Evolutionary conservation across 2,329 filamentous ascomycete genomes (phyloP).

Genomic region (Stachybotrys echinatus): DNA sequence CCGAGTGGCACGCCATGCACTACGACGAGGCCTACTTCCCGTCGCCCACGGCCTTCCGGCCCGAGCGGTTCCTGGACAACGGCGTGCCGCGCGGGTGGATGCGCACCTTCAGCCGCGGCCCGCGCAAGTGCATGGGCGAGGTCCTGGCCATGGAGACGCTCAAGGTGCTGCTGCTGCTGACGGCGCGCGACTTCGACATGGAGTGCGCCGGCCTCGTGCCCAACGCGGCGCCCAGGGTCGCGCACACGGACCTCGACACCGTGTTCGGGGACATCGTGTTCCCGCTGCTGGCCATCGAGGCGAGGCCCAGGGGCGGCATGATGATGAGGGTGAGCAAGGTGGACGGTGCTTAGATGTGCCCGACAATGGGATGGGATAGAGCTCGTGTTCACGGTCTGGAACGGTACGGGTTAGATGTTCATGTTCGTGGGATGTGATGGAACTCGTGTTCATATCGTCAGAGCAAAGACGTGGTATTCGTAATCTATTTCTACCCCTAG

Average conservation of each 20-base stretch:
- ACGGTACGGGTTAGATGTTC: too few species aligned
- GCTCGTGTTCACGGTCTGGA: too few species aligned
- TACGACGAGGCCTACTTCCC: slow-evolving; percentile 28
- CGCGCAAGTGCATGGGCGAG: slow-evolving; percentile 29
- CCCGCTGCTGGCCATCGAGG: slow-evolving; percentile 14
- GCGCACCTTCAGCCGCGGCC: slow-evolving; percentile 30
- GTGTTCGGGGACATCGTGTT: slow-evolving; percentile 15
- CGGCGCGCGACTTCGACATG: slow-evolving; percentile 16
- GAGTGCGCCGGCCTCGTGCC: slow-evolving; percentile 12
- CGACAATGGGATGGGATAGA: too few species aligned
- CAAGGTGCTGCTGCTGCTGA: slow-evolving; percentile 18
- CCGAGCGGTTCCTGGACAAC: slow-evolving; percentile 33
- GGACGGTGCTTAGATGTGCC: not conserved
- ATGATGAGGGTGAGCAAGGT: slow-evolving; percentile 13
- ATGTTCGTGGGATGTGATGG: too few species aligned
- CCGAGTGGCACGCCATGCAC: slow-evolving; percentile 17
- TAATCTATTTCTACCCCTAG: too few species aligned
- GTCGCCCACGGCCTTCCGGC: slow-evolving; percentile 29
- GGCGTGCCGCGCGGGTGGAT: slow-evolving; percentile 5
- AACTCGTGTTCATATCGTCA: too few species aligned
- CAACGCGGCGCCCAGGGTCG: slow-evolving; percentile 10
- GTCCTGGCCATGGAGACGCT: slow-evolving; percentile 28
- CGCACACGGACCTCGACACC: slow-evolving; percentile 17
- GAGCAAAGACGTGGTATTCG: too few species aligned
- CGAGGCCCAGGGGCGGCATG: slow-evolving; percentile 13